These are phyloP conservation scores for Pichia cactophila DNA, from an alignment of 1,139 yeast species.

Conservation along the genomic window DNA sequence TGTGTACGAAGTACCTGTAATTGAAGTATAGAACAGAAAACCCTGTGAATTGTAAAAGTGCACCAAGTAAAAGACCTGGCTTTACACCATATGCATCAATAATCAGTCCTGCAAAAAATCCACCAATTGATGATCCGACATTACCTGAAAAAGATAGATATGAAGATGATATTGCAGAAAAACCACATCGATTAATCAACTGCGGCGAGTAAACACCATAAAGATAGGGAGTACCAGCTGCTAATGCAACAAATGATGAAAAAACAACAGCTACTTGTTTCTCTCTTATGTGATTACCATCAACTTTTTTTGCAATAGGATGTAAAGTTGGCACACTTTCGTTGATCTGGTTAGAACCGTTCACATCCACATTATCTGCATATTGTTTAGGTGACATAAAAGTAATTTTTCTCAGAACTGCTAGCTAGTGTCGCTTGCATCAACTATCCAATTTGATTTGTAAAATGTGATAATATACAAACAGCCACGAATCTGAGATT, in stretches of 20 bases:
- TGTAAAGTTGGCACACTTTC: neutral
- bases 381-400: no score
- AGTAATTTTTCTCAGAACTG: no score
- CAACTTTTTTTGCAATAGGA: neutral
- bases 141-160: constrained; percentile 54
- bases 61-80: constrained; percentile 45
- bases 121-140: constrained; percentile 61
- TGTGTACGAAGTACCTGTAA: constrained; percentile 28
- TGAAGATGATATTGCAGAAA: constrained; percentile 57
- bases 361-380: neutral
- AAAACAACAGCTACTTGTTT: constrained; percentile 19
- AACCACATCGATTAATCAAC: constrained; percentile 45
- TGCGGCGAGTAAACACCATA: constrained; percentile 73
- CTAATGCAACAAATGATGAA: constrained; percentile 36
- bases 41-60: constrained; percentile 36
- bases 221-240: constrained; percentile 65
- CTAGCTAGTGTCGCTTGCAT: no score
- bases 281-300: constrained; percentile 3
- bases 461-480: no score
- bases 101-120: constrained; percentile 59
- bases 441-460: no score
- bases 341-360: neutral
- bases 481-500: no score
- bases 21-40: constrained; percentile 33
- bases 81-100: constrained; percentile 57